These are phyloP conservation scores for Schizochytrium sp. DNA, from an alignment of 108 stramenopile species.

Conservation along the genomic window DNA sequence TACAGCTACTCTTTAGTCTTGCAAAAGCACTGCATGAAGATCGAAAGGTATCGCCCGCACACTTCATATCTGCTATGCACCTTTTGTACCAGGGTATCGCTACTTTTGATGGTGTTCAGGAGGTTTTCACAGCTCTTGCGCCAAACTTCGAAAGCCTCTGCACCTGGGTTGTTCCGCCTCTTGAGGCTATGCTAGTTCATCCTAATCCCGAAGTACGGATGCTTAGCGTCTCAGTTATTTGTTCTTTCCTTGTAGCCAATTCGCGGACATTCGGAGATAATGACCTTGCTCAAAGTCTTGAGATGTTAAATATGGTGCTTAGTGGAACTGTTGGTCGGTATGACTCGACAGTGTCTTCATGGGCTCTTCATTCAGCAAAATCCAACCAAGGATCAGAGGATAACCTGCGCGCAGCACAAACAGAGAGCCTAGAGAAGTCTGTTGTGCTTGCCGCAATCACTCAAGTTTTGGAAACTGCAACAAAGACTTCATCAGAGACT, in stretches of 20 bases:
- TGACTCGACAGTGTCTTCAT: neutral
- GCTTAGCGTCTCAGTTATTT: constrained; percentile 26
- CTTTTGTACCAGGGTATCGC: neutral
- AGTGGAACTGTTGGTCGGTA: neutral
- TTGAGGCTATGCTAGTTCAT: constrained; percentile 17
- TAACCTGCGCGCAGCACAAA: neutral
- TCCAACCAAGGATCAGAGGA: neutral
- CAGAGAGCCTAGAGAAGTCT: neutral
- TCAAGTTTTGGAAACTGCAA: neutral
- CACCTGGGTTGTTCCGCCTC: neutral
- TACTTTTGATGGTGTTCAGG: neutral
- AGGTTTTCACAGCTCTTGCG: neutral
- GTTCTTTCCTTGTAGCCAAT: neutral
- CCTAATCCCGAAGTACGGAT: neutral
- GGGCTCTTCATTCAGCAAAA: neutral
- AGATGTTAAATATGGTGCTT: neutral
- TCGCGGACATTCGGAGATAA: neutral
- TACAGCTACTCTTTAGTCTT: constrained; percentile 23
- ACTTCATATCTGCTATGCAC: neutral
- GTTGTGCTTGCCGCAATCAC: neutral
- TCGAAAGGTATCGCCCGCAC: neutral
- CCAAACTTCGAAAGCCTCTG: neutral
- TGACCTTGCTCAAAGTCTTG: neutral
- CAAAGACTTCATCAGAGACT: neutral
- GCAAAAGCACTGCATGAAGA: neutral